Evolutionary conservation across 441 rosid species (phyloP), one percentile per base, ranked within the genome.

Genomic region (Geranium incanum): DNA sequence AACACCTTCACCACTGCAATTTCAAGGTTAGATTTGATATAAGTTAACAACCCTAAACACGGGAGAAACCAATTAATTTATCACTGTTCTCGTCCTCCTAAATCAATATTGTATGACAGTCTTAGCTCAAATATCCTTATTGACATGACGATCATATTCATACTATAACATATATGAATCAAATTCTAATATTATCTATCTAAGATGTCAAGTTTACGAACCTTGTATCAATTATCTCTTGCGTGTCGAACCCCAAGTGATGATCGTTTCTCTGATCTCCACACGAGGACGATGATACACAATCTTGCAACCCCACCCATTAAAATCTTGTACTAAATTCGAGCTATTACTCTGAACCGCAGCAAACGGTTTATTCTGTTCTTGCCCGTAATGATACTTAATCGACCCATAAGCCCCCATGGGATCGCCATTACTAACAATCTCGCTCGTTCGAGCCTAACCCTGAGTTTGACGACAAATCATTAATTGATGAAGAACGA

Each of bases 401-500:
- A 28, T 28, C 33, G 33, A 28, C 33, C 33, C 33, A 28, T 28
- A 28, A 28, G 33, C 1, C 33, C 33, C 33, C 33, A 52, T 3
- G 12, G 60, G 60, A 15, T 52, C 60, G 33, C 33, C 33, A 28
- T 28, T 28, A 4, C 7, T 11, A 11, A 11, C 12, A 12, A 52
- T 52, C 60, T 52, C 18, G 18, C 28, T 3, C 2, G 28, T 18
- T 6, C 79, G 85, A 2, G 73, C 80, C 28, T 78, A 77, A 0
- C 21, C 21, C 21, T 21, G 33, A 28, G 33, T 2, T 2, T 28
- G 33, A 1, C 91, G 90, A 60, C 79, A 91, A 39, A 88, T 50
- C 7, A 88, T 92, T 0, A 94, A 68, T 19, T 92, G 99, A 16
- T 93, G 92, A 67, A 80, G 89, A 76, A 95, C 96, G 4, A 92